Evolutionary conservation across 192 early-diverging fungal species (phyloP).

Genomic region (Backusella sp.): DNA sequence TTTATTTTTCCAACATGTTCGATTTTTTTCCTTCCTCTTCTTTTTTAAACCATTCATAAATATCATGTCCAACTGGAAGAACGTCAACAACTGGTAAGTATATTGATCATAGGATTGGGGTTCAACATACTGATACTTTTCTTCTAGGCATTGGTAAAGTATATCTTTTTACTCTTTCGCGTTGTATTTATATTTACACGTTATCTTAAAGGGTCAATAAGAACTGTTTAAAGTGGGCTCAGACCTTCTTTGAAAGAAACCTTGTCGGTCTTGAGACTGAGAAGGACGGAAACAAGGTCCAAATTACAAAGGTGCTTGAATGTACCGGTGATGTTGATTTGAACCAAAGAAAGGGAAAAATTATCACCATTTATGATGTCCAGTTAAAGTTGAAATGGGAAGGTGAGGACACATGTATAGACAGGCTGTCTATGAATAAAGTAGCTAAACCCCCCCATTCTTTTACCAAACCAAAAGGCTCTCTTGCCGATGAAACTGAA

Average conservation of each 20-base stretch:
- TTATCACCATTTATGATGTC: constrained; percentile 94
- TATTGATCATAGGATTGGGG: not conserved
- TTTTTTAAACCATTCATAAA: not conserved
- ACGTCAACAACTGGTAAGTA: constrained; percentile 63
- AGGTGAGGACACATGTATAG: constrained; percentile 34
- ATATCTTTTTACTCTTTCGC: not conserved
- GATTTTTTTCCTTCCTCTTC: constrained; percentile 15
- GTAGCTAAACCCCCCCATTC: not conserved
- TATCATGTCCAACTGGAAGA: constrained; percentile 71
- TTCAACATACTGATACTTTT: not conserved
- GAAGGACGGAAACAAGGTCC: constrained; percentile 54
- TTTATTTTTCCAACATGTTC: not conserved
- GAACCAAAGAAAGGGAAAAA: constrained; percentile 94
- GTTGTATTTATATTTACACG: not conserved
- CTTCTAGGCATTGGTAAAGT: constrained; percentile 45
- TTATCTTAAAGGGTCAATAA: constrained; percentile 73
- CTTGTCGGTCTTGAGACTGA: constrained; percentile 56
- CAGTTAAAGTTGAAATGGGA: constrained; percentile 74
- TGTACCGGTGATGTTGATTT: constrained; percentile 89
- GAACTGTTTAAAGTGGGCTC: constrained; percentile 92
- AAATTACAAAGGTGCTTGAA: constrained; percentile 58
- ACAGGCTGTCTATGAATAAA: not conserved
- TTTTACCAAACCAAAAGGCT: constrained; percentile 33
- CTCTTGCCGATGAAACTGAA: constrained; percentile 54
- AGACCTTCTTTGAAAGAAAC: constrained; percentile 71